Evolutionary conservation across 2,329 filamentous ascomycete species (phyloP).

Genomic region (Trichoderma hamatum): DNA sequence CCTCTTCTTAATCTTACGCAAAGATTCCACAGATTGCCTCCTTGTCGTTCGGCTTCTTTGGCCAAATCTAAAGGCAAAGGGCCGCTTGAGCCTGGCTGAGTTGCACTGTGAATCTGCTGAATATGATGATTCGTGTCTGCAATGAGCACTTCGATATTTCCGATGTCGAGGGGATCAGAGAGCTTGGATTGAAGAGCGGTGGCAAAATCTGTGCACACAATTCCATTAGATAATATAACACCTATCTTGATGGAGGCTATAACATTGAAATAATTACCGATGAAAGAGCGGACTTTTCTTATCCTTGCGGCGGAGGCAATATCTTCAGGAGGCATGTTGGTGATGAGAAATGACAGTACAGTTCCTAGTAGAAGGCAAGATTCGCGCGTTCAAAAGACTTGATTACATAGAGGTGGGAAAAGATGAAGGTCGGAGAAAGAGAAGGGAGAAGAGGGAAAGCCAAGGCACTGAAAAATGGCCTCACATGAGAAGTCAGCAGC

Average conservation of each 20-base stretch:
- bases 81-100: neutral
- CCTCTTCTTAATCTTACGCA: conserved; percentile 55
- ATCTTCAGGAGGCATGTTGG: conserved; percentile 32
- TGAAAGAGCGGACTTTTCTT: conserved; percentile 33
- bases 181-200: conserved; percentile 35
- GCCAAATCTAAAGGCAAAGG: conserved; percentile 9
- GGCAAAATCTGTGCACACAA: conserved; percentile 36
- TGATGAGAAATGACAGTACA: neutral
- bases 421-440: neutral
- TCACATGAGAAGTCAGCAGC: neutral
- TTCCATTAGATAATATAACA: neutral
- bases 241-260: neutral
- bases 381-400: neutral
- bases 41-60: conserved; percentile 57
- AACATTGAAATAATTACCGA: conserved; percentile 18
- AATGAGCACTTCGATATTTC: conserved; percentile 46
- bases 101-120: conserved; percentile 30
- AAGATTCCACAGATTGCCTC: conserved; percentile 68
- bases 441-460: too few relatives aligned
- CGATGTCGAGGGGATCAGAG: conserved; percentile 36
- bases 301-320: conserved; percentile 29
- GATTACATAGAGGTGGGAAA: neutral
- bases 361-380: neutral
- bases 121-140: conserved; percentile 38
- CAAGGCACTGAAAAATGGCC: neutral